Evolutionary conservation across 805 yeast genomes (phyloP).

Genomic region (Teunomyces tritomae): DNA sequence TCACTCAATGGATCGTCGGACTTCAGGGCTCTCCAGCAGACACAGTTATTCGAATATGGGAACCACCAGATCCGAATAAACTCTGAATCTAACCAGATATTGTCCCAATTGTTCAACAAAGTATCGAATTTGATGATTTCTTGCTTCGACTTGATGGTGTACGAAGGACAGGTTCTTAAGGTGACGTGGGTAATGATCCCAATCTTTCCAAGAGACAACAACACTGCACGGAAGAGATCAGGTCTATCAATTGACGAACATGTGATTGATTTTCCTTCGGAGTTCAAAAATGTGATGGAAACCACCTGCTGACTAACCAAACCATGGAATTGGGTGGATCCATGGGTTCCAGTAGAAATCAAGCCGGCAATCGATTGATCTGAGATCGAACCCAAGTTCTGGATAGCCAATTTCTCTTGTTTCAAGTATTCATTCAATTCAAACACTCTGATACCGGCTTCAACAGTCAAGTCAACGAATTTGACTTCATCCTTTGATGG

Average conservation of each 20-base stretch:
- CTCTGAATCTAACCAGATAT: slow-evolving; percentile 85
- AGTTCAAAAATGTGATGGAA: slow-evolving; percentile 68
- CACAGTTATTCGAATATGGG: slow-evolving; percentile 84
- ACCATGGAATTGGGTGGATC: slow-evolving; percentile 91
- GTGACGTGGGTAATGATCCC: slow-evolving; percentile 89
- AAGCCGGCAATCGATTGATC: slow-evolving; percentile 96
- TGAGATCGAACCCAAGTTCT: slow-evolving; percentile 88
- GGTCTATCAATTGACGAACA: slow-evolving; percentile 65
- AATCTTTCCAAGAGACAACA: slow-evolving; percentile 84
- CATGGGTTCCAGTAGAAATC: slow-evolving; percentile 95
- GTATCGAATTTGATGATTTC: slow-evolving; percentile 79
- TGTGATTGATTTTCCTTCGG: slow-evolving; percentile 66
- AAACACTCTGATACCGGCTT: slow-evolving; percentile 82
- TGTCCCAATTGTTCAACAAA: slow-evolving; percentile 68
- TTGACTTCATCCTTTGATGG: slow-evolving; percentile 42
- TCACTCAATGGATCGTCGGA: slow-evolving; percentile 60
- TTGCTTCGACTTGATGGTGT: slow-evolving; percentile 75
- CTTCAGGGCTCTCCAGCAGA: slow-evolving; percentile 86
- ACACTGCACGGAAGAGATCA: slow-evolving; percentile 74
- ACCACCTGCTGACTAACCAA: slow-evolving; percentile 86
- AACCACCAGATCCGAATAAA: slow-evolving; percentile 97
- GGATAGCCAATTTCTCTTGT: slow-evolving; percentile 69
- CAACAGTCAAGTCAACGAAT: slow-evolving; percentile 88
- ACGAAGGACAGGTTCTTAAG: slow-evolving; percentile 77
- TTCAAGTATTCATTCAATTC: slow-evolving; percentile 70